Evolutionary conservation across 2,329 filamentous ascomycete genomes (phyloP).

Genomic region (Calonectria montana): DNA sequence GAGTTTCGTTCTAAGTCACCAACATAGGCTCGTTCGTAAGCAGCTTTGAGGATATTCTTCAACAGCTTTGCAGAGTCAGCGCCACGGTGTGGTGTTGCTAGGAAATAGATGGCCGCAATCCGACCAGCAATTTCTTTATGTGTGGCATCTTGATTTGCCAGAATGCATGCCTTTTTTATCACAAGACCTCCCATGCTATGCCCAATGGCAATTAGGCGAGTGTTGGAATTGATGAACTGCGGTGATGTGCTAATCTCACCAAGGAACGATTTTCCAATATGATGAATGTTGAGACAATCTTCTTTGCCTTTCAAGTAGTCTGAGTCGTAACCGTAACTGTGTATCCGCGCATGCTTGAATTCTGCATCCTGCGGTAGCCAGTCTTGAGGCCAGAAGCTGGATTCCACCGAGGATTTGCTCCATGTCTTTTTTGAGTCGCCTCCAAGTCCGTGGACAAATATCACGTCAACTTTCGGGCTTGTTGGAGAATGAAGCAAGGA

Average conservation of each 20-base stretch:
- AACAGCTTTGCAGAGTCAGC: conserved; percentile 50
- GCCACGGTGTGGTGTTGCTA: conserved; percentile 56
- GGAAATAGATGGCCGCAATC: conserved; percentile 51
- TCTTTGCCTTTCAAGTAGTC: conserved; percentile 41
- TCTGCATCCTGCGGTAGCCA: conserved; percentile 38
- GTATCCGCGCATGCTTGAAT: conserved; percentile 40
- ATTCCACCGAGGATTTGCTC: conserved; percentile 40
- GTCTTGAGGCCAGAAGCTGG: conserved; percentile 51
- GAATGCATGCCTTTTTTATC: conserved; percentile 47
- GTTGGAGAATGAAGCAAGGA: conserved; percentile 33
- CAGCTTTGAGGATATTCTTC: conserved; percentile 49
- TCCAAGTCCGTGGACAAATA: conserved; percentile 55
- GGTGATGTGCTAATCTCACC: conserved; percentile 40
- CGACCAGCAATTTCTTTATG: conserved; percentile 43
- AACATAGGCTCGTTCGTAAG: conserved; percentile 48
- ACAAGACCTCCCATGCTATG: conserved; percentile 61
- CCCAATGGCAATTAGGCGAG: conserved; percentile 54
- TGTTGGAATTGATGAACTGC: conserved; percentile 26
- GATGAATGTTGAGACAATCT: conserved; percentile 45
- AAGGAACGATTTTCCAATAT: conserved; percentile 47
- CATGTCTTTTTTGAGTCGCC: conserved; percentile 54
- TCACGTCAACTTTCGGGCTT: conserved; percentile 41
- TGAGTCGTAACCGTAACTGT: conserved; percentile 49
- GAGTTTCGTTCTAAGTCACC: conserved; percentile 52
- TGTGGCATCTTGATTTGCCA: conserved; percentile 46